A percentile compares a stretch with the other conserved stretches of the same genome.
phyloP scores from a whole-genome alignment of 345 rosid genomes.

The Raphanus sativus region DNA sequence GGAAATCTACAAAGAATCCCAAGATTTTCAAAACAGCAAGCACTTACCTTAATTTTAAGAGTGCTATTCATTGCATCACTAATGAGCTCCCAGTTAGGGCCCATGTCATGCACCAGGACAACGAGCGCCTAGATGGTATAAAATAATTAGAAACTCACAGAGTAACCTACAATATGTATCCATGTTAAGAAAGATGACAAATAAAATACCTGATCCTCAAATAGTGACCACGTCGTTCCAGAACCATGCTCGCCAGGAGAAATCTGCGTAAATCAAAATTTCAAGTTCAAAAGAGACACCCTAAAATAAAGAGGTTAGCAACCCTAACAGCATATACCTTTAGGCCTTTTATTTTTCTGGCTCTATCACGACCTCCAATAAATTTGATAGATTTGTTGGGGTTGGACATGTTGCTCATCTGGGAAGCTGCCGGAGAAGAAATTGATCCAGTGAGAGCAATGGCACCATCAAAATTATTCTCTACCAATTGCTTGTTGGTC shows the following conservation, averaged over 20 bases:
- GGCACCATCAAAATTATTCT: conserved; percentile 61
- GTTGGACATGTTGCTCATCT: conserved; percentile 93
- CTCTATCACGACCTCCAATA: conserved; percentile 70
- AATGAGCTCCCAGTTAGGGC: conserved; percentile 99
- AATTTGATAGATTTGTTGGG: conserved; percentile 71
- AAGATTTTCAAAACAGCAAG: conserved; percentile 15
- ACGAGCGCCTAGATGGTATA: conserved; percentile 78
- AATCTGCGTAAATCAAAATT: conserved; percentile 50
- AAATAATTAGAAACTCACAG: conserved; percentile 27
- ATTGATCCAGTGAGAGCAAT: conserved; percentile 57
- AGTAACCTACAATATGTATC: conserved; percentile 25
- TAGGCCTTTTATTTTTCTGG: conserved; percentile 69
- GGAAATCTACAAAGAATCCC: conserved; percentile 8
- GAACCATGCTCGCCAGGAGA: conserved; percentile 73
- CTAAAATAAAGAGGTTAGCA: conserved; percentile 9
- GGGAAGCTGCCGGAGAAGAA: conserved; percentile 87
- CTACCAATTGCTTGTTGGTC: conserved; percentile 62
- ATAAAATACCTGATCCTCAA: conserved; percentile 91
- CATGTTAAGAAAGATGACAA: conserved; percentile 10
- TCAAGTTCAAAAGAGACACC: conserved; percentile 11
- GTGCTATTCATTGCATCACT: conserved; percentile 94
- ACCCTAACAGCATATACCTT: conserved; percentile 59
- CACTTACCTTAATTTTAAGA: conserved; percentile 81
- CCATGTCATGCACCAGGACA: conserved; percentile 98
- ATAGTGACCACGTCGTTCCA: conserved; percentile 88